Evolutionary conservation across 1,139 yeast genomes (phyloP).

Genomic region (Yamadazyma kanchanaburiensis): DNA sequence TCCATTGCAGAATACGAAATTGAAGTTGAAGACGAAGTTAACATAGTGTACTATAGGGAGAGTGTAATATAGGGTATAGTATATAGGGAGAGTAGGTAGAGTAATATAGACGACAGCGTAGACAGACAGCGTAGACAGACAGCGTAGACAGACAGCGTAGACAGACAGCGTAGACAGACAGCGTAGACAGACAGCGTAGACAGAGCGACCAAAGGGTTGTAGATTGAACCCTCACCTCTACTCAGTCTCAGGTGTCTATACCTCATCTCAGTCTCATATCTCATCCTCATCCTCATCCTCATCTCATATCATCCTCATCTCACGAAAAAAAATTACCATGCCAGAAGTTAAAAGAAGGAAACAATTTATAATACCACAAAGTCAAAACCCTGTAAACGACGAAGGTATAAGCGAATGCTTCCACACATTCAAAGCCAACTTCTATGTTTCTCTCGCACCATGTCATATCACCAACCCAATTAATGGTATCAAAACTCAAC

Average conservation of each 20-base stretch:
- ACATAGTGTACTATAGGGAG: no score
- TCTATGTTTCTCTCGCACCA: conserved; percentile 89
- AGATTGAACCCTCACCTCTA: no score
- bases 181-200: no score
- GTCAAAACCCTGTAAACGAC: conserved; percentile 31
- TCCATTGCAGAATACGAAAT: conserved; percentile 8
- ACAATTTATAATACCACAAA: conserved; percentile 17
- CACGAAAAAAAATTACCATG: conserved; percentile 3
- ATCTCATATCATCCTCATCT: conserved; percentile 4
- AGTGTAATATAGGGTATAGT: no score
- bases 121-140: no score
- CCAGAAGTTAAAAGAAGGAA: conserved; percentile 6
- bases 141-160: no score
- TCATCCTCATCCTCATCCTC: conserved; percentile 4
- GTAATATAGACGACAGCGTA: no score
- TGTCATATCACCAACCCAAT: conserved; percentile 63
- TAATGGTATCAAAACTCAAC: conserved; percentile 81
- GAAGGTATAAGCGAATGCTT: conserved; percentile 61
- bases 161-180: no score
- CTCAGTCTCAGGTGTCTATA: no score
- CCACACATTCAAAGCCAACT: conserved; percentile 55
- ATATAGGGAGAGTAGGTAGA: no score
- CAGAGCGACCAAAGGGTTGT: no score
- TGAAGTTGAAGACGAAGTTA: conserved; percentile 9
- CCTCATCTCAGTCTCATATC: conserved; percentile 1